Evolutionary conservation across 306 rosid genomes (phyloP).

Genomic region (Elaeagnus macrophylla): DNA sequence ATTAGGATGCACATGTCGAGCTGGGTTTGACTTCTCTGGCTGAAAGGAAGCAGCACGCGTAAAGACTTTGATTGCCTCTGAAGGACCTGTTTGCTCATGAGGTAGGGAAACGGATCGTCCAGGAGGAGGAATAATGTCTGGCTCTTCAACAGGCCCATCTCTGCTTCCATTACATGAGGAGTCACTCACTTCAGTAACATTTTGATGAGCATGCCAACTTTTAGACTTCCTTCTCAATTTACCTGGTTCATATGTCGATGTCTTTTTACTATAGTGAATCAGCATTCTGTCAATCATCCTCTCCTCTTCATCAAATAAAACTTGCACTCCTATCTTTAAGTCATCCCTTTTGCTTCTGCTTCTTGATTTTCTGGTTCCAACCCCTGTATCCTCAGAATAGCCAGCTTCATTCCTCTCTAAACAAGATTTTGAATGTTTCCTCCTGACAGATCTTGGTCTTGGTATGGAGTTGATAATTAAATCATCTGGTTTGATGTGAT

Average conservation of each 20-base stretch:
- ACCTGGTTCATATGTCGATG: conserved; percentile 43
- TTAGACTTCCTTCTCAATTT: conserved; percentile 51
- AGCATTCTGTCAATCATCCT: conserved; percentile 74
- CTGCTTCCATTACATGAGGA: conserved; percentile 27
- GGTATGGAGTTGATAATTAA: conserved; percentile 31
- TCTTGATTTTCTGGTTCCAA: conserved; percentile 47
- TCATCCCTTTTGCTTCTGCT: conserved; percentile 65
- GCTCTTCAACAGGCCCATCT: conserved; percentile 29
- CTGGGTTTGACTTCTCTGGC: conserved; percentile 45
- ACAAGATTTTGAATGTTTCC: conserved; percentile 59
- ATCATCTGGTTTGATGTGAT: conserved; percentile 21
- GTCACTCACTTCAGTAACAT: conserved; percentile 22
- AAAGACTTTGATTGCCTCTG: conserved; percentile 40
- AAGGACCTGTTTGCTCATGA: conserved; percentile 31
- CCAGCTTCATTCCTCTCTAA: conserved; percentile 30
- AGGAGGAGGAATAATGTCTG: conserved; percentile 29
- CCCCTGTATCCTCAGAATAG: conserved; percentile 34
- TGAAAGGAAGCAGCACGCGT: conserved; percentile 68
- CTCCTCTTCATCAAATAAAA: conserved; percentile 80
- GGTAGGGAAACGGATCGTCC: conserved; percentile 69
- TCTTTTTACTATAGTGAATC: conserved; percentile 75
- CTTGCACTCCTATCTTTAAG: conserved; percentile 56
- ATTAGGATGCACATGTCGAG: conserved; percentile 78
- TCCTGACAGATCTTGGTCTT: conserved; percentile 57
- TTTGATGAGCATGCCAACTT: conserved; percentile 45